Conservation (phyloP, 805 yeast genomes). For the Yamadazyma ubonensis region DNA sequence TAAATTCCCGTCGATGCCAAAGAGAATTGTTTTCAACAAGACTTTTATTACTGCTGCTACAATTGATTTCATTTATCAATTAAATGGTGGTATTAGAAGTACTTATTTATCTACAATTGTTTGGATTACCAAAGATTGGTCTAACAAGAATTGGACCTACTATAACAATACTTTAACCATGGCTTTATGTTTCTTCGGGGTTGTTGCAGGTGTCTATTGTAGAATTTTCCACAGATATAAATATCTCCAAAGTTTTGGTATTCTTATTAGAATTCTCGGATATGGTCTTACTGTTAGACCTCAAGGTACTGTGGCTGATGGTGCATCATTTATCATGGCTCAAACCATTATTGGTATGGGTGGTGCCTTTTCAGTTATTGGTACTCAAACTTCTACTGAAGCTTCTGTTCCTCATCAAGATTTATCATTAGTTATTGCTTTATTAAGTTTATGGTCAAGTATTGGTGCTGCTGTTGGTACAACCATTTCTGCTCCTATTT, state of each 20-base stretch:
- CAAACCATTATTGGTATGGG: constrained; percentile 40
- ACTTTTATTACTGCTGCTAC: constrained; percentile 35
- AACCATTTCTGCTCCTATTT: constrained; percentile 39
- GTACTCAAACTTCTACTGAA: constrained; percentile 36
- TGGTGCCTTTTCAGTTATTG: constrained; percentile 39
- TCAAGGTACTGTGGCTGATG: constrained; percentile 21
- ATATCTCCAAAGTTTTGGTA: constrained; percentile 31
- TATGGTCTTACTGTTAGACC: constrained; percentile 22
- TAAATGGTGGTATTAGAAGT: constrained; percentile 27
- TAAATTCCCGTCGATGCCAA: constrained; percentile 39
- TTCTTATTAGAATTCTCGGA: constrained; percentile 30
- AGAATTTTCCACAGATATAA: constrained; percentile 39
- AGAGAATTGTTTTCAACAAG: constrained; percentile 29
- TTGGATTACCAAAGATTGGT: constrained; percentile 28
- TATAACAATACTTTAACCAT: constrained; percentile 36
- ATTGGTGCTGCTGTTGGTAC: constrained; percentile 42
- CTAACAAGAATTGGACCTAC: constrained; percentile 35
- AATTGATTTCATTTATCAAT: constrained; percentile 32
- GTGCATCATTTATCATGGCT: constrained; percentile 31
- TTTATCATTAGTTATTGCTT: constrained; percentile 37
- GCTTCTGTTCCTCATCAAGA: constrained; percentile 45
- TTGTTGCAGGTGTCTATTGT: constrained; percentile 33
- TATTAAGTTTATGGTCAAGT: constrained; percentile 30
- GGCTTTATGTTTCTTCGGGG: constrained; percentile 38
- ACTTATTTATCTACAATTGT: constrained; percentile 36